phyloP scores from a whole-genome alignment of 2,329 filamentous ascomycete genomes.

The Falciphora oryzae region DNA sequence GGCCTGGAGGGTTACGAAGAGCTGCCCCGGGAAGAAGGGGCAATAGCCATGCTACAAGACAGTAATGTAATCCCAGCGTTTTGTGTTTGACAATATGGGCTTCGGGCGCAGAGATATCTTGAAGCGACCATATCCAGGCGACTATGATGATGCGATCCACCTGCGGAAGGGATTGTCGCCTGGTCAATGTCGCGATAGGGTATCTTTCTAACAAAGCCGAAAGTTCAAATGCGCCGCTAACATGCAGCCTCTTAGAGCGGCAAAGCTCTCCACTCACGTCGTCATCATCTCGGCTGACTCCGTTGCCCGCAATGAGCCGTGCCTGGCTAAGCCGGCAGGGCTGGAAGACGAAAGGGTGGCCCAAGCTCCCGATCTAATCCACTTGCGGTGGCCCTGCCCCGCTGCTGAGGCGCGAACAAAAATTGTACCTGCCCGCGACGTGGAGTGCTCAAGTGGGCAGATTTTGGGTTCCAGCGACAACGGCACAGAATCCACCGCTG shows the following conservation, averaged over 20 bases:
- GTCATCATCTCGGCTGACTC: not conserved
- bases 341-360: not conserved
- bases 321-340: too few species aligned
- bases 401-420: not conserved
- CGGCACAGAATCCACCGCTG: not conserved
- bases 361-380: not conserved
- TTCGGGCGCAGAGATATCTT: too few species aligned
- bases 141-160: too few species aligned
- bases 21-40: slow-evolving; percentile 31
- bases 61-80: not conserved
- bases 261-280: not conserved
- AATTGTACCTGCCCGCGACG: not conserved
- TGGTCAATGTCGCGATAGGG: too few species aligned
- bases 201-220: too few species aligned
- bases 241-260: too few species aligned
- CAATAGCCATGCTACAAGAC: not conserved
- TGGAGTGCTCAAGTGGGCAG: slow-evolving; percentile 1
- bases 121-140: too few species aligned
- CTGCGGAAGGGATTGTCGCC: too few species aligned
- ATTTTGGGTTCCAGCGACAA: not conserved
- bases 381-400: too few species aligned
- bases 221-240: too few species aligned
- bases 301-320: too few species aligned
- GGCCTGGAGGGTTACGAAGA: slow-evolving; percentile 61
- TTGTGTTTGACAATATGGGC: not conserved